Evolutionary conservation across 1,284 basidiomycete species (phyloP), one percentile per base, ranked within the genome.

Genomic region (Moesziomyces sp.): DNA sequence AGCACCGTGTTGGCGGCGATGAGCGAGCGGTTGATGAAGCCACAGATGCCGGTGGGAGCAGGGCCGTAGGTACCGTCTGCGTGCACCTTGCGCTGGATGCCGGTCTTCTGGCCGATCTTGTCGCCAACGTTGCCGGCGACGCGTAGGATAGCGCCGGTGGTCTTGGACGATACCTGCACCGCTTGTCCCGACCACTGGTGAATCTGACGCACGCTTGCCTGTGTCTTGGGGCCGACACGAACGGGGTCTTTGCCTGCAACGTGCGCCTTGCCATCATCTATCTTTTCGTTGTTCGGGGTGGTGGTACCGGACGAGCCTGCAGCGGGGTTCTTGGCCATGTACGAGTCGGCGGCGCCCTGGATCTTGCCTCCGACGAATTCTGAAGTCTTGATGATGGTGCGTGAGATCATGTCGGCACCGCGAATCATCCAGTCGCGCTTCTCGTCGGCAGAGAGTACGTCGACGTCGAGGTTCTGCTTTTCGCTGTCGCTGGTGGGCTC

Each of bases 1-100:
- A 82, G 67, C 13, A 85, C 76, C 8, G 80, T 79, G 58, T 78
- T 83, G 57, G 81, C 70, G 5, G 83, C 84, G 19, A 82, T 71
- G 19, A 85, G 66, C 0, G 79, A 74, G 43, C 81, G 76, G 28
- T 80, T 79, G 61, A 85, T 53, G n/a, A 82, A 64, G 5, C 84
- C 84, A 18, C 76, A 63, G 38, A 83, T 61, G 2, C 84, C 84
- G 4, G 55, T 79, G 10, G 81, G 80, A 3, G 78, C 49, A 0
- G 68, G 59, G 35, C 69, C 64, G 43, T 47, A 13, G 10, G 63
- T 58, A 21, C 71, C 71, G 42, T 78, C 67, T 14, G 67, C 46
- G 33, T 60, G 57, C 33, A 66, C 55, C 54, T 73, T 65, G 44
- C 78, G 65, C 59, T 85, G 84, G 35, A 85, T 80, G 6, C 84